Conservation (phyloP, 352 stramenopile genomes). For the Globisporangium spiculum region DNA sequence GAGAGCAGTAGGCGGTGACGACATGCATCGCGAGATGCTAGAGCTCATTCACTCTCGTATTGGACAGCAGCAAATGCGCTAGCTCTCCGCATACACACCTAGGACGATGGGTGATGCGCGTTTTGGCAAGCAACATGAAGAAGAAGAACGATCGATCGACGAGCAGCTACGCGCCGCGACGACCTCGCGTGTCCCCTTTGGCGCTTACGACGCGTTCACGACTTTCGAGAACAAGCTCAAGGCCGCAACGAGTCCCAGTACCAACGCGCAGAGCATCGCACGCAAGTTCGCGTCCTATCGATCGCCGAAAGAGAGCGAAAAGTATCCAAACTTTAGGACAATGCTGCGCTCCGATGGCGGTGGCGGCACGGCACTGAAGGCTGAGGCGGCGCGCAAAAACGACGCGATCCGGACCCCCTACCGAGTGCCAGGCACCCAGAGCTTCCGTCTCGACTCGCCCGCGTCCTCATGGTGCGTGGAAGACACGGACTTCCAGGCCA, state of each 20-base stretch:
- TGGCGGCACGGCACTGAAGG: constrained; percentile 27
- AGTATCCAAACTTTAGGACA: constrained; percentile 29
- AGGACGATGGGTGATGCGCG: too few relatives aligned
- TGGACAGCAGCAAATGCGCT: too few relatives aligned
- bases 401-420: constrained; percentile 46
- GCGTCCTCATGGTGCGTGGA: constrained; percentile 21
- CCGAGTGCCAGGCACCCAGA: constrained; percentile 37
- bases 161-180: constrained; percentile 11
- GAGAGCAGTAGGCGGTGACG: too few relatives aligned
- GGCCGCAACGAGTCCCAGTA: background rate
- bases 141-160: background rate
- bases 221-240: constrained; percentile 10
- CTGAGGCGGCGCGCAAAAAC: constrained; percentile 42
- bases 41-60: too few relatives aligned
- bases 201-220: constrained; percentile 8
- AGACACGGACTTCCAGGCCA: constrained; percentile 54
- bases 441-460: constrained; percentile 37
- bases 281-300: constrained; percentile 20
- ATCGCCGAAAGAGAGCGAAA: constrained; percentile 20
- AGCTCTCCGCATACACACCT: too few relatives aligned
- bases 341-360: constrained; percentile 22
- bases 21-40: too few relatives aligned
- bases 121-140: background rate
- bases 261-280: constrained; percentile 6
- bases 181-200: constrained; percentile 11